Conservation (phyloP, 495 filamentous ascomycete genomes). For the Aspergillus olivimuriae region DNA sequence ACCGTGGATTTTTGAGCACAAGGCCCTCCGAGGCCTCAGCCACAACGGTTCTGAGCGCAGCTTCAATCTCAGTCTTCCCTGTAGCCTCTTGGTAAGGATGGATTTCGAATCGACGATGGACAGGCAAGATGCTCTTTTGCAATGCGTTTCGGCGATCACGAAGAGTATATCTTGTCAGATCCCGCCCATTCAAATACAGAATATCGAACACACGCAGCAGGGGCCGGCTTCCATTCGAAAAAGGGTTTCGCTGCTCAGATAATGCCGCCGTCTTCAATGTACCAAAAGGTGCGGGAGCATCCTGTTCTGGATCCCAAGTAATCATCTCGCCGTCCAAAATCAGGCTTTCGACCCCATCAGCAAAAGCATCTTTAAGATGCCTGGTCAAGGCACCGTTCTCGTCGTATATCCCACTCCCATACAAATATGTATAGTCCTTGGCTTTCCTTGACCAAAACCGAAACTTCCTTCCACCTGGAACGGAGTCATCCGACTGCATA, state of each 20-base stretch:
- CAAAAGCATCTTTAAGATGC: constrained; percentile 73
- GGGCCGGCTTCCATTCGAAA: constrained; percentile 65
- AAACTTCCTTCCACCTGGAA: constrained; percentile 68
- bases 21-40: constrained; percentile 85
- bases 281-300: constrained; percentile 83
- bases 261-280: constrained; percentile 90
- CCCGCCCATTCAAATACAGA: constrained; percentile 74
- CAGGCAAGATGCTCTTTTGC: constrained; percentile 54
- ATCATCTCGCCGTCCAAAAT: constrained; percentile 99
- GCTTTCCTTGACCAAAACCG: constrained; percentile 93
- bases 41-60: constrained; percentile 71
- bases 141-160: constrained; percentile 76
- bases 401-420: constrained; percentile 71
- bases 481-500: constrained; percentile 65
- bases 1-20: constrained; percentile 89
- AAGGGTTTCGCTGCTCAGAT: constrained; percentile 72
- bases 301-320: constrained; percentile 87
- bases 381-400: constrained; percentile 73
- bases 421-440: constrained; percentile 95
- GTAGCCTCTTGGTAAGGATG: constrained; percentile 66
- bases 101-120: constrained; percentile 74
- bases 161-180: constrained; percentile 75
- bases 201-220: constrained; percentile 87
- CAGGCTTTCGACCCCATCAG: constrained; percentile 69
- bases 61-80: constrained; percentile 66